Evolutionary conservation across 2,329 filamentous ascomycete species (phyloP), one percentile per base, ranked within the genome.

Genomic region (Penicillium sp.): DNA sequence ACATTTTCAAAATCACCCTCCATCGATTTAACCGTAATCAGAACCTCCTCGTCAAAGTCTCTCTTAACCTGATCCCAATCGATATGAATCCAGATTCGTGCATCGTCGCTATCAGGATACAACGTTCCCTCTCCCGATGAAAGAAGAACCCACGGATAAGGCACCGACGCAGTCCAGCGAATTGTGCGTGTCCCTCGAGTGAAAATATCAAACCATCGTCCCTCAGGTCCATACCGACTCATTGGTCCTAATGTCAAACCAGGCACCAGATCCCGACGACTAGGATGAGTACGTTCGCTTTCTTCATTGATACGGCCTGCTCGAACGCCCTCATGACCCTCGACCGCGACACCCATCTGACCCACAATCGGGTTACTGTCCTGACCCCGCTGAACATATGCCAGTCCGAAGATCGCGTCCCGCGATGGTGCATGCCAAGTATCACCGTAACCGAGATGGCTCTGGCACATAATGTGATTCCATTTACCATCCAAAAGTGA

Each of bases 181-280:
- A 60, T 57, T 0, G 4, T 47, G 2, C 77, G 71, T 0, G 79
- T 81, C 14, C 87, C 86, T 3, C 85, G 81, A 7, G 80, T 81
- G 64, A 84, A 90, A 27, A 90, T 75, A 22, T 89, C 87, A 52
- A 89, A 83, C 78, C 83, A 89, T 39, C 86, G 79, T 0, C 76
- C 79, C 1, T 70, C 65, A 0, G 81, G 78, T 1, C 85, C 84
- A 55, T 87, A 88, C 0, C 81, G 83, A 58, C 84, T 85, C 56
- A 89, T 77, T 0, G 81, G 75, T 9, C 83, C 82, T 3, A 87
- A 74, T 0, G 79, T 78, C 3, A 89, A 76, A 16, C 59, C 57
- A 24, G 59, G 57, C 33, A 59, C 49, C 6, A 62, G 53, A 21
- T 62, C 58, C 9, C 57, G 57, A 8, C 59, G 59, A 37, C 59